Percentiles rank a stretch among this genome's conserved stretches.
phyloP scores from a whole-genome alignment of 441 rosid genomes.

The Jatropha multifida region DNA sequence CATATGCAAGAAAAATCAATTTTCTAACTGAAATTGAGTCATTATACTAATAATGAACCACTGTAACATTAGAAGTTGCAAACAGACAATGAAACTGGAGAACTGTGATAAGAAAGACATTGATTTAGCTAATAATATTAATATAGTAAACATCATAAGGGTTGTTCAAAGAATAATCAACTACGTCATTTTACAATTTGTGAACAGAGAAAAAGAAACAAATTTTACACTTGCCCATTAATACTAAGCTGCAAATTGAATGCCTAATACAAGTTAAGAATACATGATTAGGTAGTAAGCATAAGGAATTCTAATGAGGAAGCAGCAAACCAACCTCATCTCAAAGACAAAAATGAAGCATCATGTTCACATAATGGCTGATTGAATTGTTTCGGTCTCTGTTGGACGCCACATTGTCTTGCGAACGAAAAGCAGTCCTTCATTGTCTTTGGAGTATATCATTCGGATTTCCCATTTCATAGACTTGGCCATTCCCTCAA shows the following conservation, averaged over 20 bases:
- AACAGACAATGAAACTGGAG: background rate
- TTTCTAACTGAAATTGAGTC: too few relatives aligned
- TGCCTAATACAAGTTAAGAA: background rate
- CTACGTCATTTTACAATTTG: constrained; percentile 10
- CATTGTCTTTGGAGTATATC: constrained; percentile 71
- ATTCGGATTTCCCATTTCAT: constrained; percentile 86
- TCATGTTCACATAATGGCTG: constrained; percentile 49
- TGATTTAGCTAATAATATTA: background rate
- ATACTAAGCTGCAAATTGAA: constrained; percentile 7
- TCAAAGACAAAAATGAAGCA: background rate
- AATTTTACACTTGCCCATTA: background rate
- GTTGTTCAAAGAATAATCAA: constrained; percentile 1
- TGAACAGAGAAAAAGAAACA: background rate
- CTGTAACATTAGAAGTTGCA: too few relatives aligned
- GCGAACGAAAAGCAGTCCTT: constrained; percentile 74
- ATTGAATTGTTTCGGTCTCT: constrained; percentile 50
- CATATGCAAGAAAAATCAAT: too few relatives aligned
- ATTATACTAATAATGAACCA: too few relatives aligned
- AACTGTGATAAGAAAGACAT: background rate
- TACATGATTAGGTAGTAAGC: background rate
- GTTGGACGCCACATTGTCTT: constrained; percentile 83
- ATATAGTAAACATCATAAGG: background rate
- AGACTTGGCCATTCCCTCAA: constrained; percentile 57
- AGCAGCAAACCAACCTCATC: constrained; percentile 10
- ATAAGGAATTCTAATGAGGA: background rate